Percentiles rank a stretch among this genome's conserved stretches.
phyloP scores from a whole-genome alignment of 148 eudicot species.

The Suaeda aralocaspica region DNA sequence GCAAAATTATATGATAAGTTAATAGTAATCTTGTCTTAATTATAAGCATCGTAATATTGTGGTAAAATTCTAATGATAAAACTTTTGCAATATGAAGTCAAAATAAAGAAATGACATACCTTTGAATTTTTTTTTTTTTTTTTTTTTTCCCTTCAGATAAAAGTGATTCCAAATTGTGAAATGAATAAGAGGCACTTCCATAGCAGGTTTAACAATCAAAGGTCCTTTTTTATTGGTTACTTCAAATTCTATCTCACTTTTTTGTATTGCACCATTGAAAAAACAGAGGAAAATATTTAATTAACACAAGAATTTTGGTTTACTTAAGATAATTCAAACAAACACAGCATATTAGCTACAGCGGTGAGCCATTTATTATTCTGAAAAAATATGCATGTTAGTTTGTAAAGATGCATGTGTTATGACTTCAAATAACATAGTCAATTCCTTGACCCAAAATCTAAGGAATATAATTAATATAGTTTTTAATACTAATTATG shows the following conservation, averaged over 20 bases:
- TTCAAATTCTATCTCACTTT: background rate
- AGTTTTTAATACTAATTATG: background rate
- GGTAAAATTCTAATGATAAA: no score
- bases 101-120: slow-evolving; percentile 2
- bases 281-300: background rate
- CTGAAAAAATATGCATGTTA: background rate
- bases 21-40: no score
- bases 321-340: background rate
- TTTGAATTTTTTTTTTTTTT: no score
- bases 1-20: no score
- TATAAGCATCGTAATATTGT: no score
- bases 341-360: background rate
- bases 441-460: slow-evolving; percentile 25
- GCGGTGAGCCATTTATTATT: background rate
- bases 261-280: background rate
- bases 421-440: background rate
- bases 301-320: background rate
- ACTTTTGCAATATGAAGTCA: background rate
- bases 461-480: slow-evolving; percentile 22
- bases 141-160: background rate
- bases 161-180: slow-evolving; percentile 15
- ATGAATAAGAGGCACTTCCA: background rate
- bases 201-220: slow-evolving; percentile 9
- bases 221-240: background rate
- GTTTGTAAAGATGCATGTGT: slow-evolving; percentile 13